These are phyloP conservation scores for Cadophora sp. DNA, from an alignment of 2,329 filamentous ascomycete species.

Conservation along the genomic window DNA sequence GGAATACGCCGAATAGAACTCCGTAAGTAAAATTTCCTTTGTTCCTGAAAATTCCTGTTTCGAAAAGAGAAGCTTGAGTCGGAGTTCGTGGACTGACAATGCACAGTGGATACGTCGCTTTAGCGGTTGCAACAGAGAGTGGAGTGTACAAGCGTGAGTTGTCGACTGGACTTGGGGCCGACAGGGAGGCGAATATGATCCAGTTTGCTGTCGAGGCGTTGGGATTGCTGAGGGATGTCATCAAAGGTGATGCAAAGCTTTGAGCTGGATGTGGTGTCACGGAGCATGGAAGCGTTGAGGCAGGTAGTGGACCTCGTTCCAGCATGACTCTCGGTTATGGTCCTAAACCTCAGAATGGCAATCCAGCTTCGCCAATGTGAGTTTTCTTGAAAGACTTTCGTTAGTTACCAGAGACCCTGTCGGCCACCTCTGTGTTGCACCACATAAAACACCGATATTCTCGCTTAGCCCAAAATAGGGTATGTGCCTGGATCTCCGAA, in stretches of 20 bases:
- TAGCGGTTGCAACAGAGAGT: conserved; percentile 62
- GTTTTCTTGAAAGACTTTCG: no score
- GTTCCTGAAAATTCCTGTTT: neutral
- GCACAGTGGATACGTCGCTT: conserved; percentile 63
- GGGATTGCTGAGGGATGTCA: conserved; percentile 61
- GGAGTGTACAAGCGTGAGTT: conserved; percentile 60
- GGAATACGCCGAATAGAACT: conserved; percentile 59
- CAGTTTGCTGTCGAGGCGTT: conserved; percentile 64
- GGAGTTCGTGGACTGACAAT: conserved; percentile 8
- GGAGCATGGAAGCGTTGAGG: no score
- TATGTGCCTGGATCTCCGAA: no score
- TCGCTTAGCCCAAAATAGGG: no score
- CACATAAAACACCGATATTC: no score
- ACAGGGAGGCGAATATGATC: conserved; percentile 68
- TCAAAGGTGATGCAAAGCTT: conserved; percentile 48
- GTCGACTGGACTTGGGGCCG: conserved; percentile 58
- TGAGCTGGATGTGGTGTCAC: no score
- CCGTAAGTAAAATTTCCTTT: conserved; percentile 48
- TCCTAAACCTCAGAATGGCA: no score
- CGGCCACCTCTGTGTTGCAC: no score
- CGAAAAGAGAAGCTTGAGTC: neutral
- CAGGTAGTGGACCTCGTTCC: no score
- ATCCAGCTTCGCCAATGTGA: no score
- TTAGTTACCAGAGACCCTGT: no score
- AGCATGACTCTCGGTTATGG: no score